Conservation (phyloP, 2,329 filamentous ascomycete species). For the Xylaria arbuscula region DNA sequence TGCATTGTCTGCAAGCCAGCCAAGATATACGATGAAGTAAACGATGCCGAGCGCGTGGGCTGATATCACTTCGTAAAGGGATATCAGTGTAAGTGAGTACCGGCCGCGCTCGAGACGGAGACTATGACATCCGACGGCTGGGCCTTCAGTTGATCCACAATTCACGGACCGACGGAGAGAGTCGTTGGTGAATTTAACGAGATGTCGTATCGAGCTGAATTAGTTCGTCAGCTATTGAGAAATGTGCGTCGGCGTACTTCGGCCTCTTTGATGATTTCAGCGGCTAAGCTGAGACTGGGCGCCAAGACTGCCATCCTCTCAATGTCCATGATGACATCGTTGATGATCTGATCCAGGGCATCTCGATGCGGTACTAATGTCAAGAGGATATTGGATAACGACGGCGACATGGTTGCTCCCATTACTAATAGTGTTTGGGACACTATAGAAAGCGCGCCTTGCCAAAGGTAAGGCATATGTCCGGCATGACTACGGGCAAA, state of each 20-base stretch:
- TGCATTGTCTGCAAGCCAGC: slow-evolving; percentile 36
- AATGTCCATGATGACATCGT: slow-evolving; percentile 79
- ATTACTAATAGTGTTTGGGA: slow-evolving; percentile 85
- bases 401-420: slow-evolving; percentile 84
- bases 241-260: slow-evolving; percentile 76
- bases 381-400: slow-evolving; percentile 72
- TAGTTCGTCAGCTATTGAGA: slow-evolving; percentile 60
- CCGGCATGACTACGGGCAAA: slow-evolving; percentile 73
- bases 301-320: slow-evolving; percentile 79
- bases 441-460: slow-evolving; percentile 84
- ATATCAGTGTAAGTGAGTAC: slow-evolving; percentile 18
- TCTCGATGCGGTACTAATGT: slow-evolving; percentile 66
- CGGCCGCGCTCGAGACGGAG: slow-evolving; percentile 21
- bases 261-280: slow-evolving; percentile 83
- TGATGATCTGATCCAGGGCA: slow-evolving; percentile 79
- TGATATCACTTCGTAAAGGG: slow-evolving; percentile 24
- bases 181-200: slow-evolving; percentile 28
- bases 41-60: slow-evolving; percentile 27
- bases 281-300: slow-evolving; percentile 79
- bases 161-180: slow-evolving; percentile 25
- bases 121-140: slow-evolving; percentile 30
- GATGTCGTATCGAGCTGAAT: slow-evolving; percentile 34
- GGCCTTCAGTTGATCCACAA: slow-evolving; percentile 20
- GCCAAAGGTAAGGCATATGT: slow-evolving; percentile 87
- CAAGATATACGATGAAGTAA: slow-evolving; percentile 26